phyloP scores from a whole-genome alignment of 148 eudicot genomes.

The Rhododendron kiyosumense region DNA sequence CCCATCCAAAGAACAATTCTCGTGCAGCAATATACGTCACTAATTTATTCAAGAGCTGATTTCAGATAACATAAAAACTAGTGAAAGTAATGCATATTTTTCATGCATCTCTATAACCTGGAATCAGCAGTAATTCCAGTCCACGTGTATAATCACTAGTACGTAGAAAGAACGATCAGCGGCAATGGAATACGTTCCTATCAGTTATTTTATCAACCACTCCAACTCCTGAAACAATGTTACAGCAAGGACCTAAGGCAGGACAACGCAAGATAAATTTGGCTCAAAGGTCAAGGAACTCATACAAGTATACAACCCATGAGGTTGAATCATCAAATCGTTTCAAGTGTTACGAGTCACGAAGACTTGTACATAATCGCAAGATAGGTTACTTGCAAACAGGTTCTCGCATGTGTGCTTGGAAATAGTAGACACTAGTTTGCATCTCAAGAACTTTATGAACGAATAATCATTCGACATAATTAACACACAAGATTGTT shows the following conservation, averaged over 20 bases:
- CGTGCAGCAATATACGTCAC: background rate
- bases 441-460: background rate
- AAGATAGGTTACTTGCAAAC: background rate
- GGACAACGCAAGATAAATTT: background rate
- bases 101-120: background rate
- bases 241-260: background rate
- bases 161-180: no score
- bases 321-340: background rate
- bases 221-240: background rate
- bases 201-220: background rate
- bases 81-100: background rate
- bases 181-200: background rate
- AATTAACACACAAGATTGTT: background rate
- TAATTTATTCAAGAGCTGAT: background rate
- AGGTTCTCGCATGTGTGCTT: background rate
- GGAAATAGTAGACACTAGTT: background rate
- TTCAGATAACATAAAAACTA: background rate
- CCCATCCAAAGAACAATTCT: background rate
- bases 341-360: background rate
- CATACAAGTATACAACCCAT: background rate
- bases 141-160: background rate
- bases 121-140: background rate
- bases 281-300: background rate
- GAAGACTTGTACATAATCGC: background rate
- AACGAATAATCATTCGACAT: background rate